Evolutionary conservation across 2,329 filamentous ascomycete genomes (phyloP).

Genomic region (Davidsoniella eucalypti): DNA sequence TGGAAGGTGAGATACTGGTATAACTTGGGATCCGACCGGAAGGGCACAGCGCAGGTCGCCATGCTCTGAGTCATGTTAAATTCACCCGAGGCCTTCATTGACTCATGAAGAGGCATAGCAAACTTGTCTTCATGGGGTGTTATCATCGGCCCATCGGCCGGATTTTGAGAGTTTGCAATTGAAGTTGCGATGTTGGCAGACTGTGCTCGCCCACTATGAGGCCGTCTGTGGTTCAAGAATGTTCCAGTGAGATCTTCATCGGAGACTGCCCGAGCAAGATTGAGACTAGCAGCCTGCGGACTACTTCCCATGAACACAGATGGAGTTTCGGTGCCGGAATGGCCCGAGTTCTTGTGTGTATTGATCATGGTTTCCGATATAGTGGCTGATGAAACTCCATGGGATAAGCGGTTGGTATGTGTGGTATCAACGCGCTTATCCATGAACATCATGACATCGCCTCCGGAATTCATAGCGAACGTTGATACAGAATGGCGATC

Average conservation of each 20-base stretch:
- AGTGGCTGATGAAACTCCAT: too few species aligned
- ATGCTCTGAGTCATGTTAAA: slow-evolving; percentile 46
- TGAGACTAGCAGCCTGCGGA: slow-evolving; percentile 32
- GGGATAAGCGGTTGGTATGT: too few species aligned
- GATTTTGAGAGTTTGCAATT: too few species aligned
- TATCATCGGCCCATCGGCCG: slow-evolving; percentile 16
- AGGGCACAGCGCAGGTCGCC: slow-evolving; percentile 41
- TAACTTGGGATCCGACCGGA: slow-evolving; percentile 30
- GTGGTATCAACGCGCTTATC: slow-evolving; percentile 31
- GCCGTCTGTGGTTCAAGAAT: slow-evolving; percentile 26
- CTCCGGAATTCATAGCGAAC: slow-evolving; percentile 41
- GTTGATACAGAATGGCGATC: slow-evolving; percentile 45
- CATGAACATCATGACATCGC: slow-evolving; percentile 44
- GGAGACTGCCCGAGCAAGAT: slow-evolving; percentile 44
- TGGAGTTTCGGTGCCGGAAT: slow-evolving; percentile 18
- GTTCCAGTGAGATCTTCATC: slow-evolving; percentile 47
- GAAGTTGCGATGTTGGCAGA: too few species aligned
- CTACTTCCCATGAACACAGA: slow-evolving; percentile 31
- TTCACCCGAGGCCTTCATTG: slow-evolving; percentile 37
- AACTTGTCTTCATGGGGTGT: slow-evolving; percentile 25
- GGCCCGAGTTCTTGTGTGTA: slow-evolving; percentile 20
- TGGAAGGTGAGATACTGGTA: slow-evolving; percentile 40
- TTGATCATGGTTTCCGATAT: too few species aligned
- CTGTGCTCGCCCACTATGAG: not conserved
- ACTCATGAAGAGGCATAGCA: slow-evolving; percentile 38